These are phyloP conservation scores for Ricinus communis DNA, from an alignment of 345 rosid species.

Conservation along the genomic window DNA sequence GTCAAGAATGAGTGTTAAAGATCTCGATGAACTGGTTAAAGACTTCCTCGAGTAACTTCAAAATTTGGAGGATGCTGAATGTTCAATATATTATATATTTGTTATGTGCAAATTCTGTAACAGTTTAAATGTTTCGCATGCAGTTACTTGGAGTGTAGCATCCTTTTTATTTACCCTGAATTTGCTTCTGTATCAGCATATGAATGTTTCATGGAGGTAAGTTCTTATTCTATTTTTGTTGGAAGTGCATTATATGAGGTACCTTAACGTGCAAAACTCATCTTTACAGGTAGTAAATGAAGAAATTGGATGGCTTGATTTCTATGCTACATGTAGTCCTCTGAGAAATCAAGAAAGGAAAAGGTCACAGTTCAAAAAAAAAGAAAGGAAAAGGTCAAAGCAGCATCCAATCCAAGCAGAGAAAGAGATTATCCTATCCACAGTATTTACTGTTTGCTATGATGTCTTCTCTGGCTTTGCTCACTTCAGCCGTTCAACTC, in stretches of 20 bases:
- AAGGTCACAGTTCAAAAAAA: constrained; percentile 31
- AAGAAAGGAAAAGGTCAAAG: constrained; percentile 33
- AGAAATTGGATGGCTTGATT: constrained; percentile 75
- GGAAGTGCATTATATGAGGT: constrained; percentile 16
- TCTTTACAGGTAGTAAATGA: constrained; percentile 51
- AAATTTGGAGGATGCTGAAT: constrained; percentile 7
- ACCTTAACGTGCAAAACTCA: constrained; percentile 3
- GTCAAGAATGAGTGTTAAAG: constrained; percentile 49
- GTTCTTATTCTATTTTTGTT: constrained; percentile 15
- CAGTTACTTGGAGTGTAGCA: constrained; percentile 74
- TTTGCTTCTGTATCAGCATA: constrained; percentile 48
- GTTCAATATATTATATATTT: constrained; percentile 2
- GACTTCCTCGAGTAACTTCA: constrained; percentile 56
- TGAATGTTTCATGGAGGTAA: constrained; percentile 65
- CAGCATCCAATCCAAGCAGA: constrained; percentile 60
- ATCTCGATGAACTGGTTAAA: constrained; percentile 56
- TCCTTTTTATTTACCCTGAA: constrained; percentile 57
- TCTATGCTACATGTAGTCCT: constrained; percentile 38
- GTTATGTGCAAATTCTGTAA: background rate
- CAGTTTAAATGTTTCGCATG: constrained; percentile 16
- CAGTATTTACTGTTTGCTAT: constrained; percentile 60
- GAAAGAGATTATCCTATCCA: constrained; percentile 59
- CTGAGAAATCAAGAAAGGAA: constrained; percentile 38
- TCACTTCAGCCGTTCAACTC: constrained; percentile 56
- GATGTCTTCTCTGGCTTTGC: constrained; percentile 74